Evolutionary conservation across 202 grass and related monocot genomes (phyloP).

Genomic region (Saccharum hybrid): DNA sequence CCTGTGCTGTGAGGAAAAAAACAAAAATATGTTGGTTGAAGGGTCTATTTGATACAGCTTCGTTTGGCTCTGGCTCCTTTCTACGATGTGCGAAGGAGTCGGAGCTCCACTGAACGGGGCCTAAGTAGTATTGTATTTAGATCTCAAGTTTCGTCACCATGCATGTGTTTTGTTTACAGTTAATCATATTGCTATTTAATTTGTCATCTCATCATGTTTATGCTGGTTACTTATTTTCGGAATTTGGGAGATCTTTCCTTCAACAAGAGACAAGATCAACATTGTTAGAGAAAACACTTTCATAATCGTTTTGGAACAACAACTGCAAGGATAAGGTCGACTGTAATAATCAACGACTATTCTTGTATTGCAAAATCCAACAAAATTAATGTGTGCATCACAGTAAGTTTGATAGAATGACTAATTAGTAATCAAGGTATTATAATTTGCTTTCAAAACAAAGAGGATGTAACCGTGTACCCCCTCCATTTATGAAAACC

Average conservation of each 20-base stretch:
- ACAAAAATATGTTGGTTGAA: background rate
- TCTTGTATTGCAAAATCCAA: background rate
- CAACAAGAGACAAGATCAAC: background rate
- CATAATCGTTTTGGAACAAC: too few species aligned
- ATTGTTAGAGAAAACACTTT: background rate
- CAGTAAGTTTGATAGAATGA: background rate
- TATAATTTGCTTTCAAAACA: background rate
- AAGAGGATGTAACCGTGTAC: background rate
- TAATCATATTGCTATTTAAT: background rate
- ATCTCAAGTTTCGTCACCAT: background rate
- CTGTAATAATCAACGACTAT: background rate
- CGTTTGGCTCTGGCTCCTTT: background rate
- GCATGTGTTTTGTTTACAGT: background rate
- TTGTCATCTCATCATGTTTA: background rate
- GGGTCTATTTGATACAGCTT: background rate
- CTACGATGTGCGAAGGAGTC: background rate
- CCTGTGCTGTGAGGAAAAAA: background rate
- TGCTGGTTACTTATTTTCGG: background rate
- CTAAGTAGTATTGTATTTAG: background rate
- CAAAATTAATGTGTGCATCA: background rate
- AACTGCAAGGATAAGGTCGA: background rate
- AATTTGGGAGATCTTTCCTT: background rate
- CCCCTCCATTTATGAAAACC: background rate
- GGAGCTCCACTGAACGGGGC: background rate
- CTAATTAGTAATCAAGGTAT: background rate